Base-by-base conservation (phyloP, 495 filamentous ascomycete genomes). In the Margaritispora aquatica region DNA sequence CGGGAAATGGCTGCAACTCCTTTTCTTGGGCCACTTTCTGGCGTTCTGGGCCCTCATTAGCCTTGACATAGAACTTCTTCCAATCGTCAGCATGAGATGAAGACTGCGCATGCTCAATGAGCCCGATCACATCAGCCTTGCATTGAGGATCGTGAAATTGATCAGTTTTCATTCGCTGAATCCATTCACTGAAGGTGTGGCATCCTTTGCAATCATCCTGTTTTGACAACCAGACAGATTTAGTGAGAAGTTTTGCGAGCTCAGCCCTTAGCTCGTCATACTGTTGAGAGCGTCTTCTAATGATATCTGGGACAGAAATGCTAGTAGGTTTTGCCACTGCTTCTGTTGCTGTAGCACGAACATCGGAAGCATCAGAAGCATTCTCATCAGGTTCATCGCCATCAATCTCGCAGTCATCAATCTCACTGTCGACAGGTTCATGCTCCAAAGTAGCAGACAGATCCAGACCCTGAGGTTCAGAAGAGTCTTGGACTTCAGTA, bases 201-300 rank as follows among this genome's bases (percentile, higher is more conserved):
- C n/a, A 22, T 9, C 24, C 31, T 2, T 20, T 44, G 4, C 2
- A 7, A 10, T 55, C 34, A 19, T 38, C 19, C 13, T 41, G 5
- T 2, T 44, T 38, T 8, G 41, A 3, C 5, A 55, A 31, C 53
- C 53, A 55, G 8, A 55, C 34, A 21, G 53, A 29, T 19, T 77
- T 82, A 20, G 81, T 57, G 21, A 84, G 60, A 5, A 75, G 74
- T 19, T 77, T 82, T 22, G 82, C 54, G 20, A 84, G 58, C 4
- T 77, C 75, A 54, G 84, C 76, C 26, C 74, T 68, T 0, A 70
- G 66, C 2, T 71, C 69, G 19, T 72, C 60, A 11, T 50, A 23
- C n/a, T 50, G 47, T 5, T 50, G 20, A 23, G 2, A 24, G 47
- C 38, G 38, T 15, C 3, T 44, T 44, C 17, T 44, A 17, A 44